phyloP scores from a whole-genome alignment of 371 early-diverging fungal species.

The Mucor indicus region DNA sequence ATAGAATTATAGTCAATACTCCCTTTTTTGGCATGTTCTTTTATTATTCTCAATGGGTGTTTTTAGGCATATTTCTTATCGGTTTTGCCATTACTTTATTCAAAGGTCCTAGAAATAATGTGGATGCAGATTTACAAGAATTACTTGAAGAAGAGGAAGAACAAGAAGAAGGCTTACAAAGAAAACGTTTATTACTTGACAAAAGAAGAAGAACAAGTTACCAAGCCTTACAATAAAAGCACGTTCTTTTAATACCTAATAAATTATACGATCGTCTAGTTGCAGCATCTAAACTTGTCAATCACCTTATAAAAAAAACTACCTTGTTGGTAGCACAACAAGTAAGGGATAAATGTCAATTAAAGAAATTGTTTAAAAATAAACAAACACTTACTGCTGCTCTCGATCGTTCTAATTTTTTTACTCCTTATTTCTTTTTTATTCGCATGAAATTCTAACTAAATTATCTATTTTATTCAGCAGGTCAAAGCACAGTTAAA shows the following conservation, averaged over 20 bases:
- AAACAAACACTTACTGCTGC: no score
- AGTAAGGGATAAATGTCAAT: conserved; percentile 10
- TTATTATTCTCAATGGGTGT: conserved; percentile 55
- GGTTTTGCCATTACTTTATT: conserved; percentile 29
- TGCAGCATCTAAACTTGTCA: conserved; percentile 17
- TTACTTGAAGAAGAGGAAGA: conserved; percentile 24
- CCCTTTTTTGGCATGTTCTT: conserved; percentile 58
- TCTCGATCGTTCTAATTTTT: no score
- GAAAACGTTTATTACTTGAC: no score
- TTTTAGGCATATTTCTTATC: conserved; percentile 39
- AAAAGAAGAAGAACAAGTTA: conserved; percentile 9
- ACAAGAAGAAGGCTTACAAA: conserved; percentile 21
- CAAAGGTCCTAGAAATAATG: conserved; percentile 20
- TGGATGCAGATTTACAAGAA: conserved; percentile 22
- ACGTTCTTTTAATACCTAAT: conserved; percentile 1
- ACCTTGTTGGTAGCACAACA: conserved; percentile 9
- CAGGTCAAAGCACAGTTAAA: no score
- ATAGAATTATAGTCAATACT: conserved; percentile 46
- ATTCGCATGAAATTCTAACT: no score
- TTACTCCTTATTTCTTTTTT: no score
- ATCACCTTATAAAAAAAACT: no score
- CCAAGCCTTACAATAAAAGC: conserved; percentile 1
- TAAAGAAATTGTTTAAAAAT: conserved; percentile 13
- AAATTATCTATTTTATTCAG: no score
- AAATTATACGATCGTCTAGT: conserved; percentile 1